A percentile compares a stretch with the other conserved stretches of the same genome.
Conservation (phyloP, 768 basidiomycete species). For the Daedaleopsis nitida region DNA sequence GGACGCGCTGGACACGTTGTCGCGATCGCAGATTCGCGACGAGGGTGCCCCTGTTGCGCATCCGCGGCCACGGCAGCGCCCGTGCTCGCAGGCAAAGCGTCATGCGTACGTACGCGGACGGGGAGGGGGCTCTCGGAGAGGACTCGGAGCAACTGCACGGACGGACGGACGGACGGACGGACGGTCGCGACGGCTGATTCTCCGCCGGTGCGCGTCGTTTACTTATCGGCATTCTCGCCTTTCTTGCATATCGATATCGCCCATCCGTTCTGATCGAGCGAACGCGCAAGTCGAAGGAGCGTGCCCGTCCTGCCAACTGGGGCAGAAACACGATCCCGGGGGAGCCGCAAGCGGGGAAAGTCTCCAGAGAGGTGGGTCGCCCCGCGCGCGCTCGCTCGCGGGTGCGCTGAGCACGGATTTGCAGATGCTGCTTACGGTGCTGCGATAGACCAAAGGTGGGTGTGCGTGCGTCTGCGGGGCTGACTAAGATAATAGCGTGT, state of each 20-base stretch:
- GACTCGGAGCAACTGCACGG: neutral
- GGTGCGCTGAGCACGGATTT: neutral
- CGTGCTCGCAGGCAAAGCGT: too few species aligned
- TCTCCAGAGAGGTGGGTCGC: slow-evolving; percentile 10
- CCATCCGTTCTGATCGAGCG: neutral
- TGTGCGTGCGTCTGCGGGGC: too few species aligned
- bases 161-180: too few species aligned
- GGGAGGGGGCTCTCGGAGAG: too few species aligned
- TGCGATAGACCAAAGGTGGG: neutral
- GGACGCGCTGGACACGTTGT: too few species aligned
- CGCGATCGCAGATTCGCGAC: neutral
- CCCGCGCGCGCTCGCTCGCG: neutral
- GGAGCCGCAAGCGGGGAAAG: neutral
- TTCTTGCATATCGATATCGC: slow-evolving; percentile 9
- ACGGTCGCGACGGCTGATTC: neutral
- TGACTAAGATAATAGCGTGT: too few species aligned
- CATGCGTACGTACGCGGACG: neutral
- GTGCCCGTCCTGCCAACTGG: neutral
- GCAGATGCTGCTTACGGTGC: neutral
- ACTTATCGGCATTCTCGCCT: too few species aligned
- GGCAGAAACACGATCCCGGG: neutral
- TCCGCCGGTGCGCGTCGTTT: too few species aligned
- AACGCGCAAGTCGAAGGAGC: neutral
- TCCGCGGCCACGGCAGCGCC: too few species aligned
- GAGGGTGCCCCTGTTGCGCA: too few species aligned